Evolutionary conservation across 345 rosid species (phyloP), one percentile per base, ranked within the genome.

Genomic region (Hypericum androsaemum): DNA sequence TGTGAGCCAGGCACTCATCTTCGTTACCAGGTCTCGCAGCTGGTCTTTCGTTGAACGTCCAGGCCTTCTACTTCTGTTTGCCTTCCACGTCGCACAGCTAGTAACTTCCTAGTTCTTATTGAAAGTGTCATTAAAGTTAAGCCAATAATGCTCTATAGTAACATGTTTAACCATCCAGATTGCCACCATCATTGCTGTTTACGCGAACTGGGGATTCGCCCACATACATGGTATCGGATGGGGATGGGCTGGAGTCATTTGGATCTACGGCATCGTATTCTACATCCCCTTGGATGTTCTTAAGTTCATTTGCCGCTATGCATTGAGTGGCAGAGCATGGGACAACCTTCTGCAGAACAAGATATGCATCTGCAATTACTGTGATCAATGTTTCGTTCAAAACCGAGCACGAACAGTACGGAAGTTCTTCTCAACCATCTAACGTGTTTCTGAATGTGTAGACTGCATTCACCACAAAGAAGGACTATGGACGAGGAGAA

Each of bases 231-330:
- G 95, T 7, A 71, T 78, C 32, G 94, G 98, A 1, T 86, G 98
- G 98, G 87, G 96, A 68, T 86, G 96, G 98, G 90, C 85, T 44
- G 96, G 88, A 53, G 80, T 89, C 38, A 84, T 89, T 48, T 86
- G 98, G 98, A 57, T 90, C 12, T 90, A 80, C 78, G 86, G 85
- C 70, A 41, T 90, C 39, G 47, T 90, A 52, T 69, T 70, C 58
- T 90, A 86, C 67, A 39, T 90, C 50, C 98, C 98, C 53, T 69
- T 86, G 10, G 96, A 90, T 61, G 0, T 82, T 53, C 71, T 90
- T 54, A 82, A 86, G 78, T 80, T 90, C 79, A 70, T 82, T 5
- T 77, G 69, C 60, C 65, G 87, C 37, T 86, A 82, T 52, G 52
- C 80, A n/a, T 60, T 86, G 62, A 82, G 76, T 37, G 94, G 98